Evolutionary conservation across 345 rosid genomes (phyloP), one percentile per base, ranked within the genome.

Genomic region (Barbarea vulgaris): DNA sequence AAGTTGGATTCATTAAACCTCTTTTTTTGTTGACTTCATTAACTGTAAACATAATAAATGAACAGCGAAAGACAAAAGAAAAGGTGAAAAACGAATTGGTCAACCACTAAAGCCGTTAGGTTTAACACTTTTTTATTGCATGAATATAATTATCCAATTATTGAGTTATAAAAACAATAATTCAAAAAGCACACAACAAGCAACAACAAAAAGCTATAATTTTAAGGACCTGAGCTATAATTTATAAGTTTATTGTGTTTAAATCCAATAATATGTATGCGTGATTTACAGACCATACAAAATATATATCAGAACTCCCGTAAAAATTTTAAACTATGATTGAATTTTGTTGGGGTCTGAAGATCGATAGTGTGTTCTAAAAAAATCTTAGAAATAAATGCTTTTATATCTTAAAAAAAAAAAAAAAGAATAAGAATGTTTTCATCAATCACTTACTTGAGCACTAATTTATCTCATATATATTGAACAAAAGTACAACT

Each of bases 91-190:
- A 64, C 12, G 71, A 62, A 70, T 70, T 77, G 62, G 60, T 64
- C 67, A 70, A 63, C 80, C 60, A 62, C 75, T 77, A 34, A 70
- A 44, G 36, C 64, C 34, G 66, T 62, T 77, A 77, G 75, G 70
- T 69, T 33, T 63, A 33, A 53, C 64, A 69, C 41, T 36, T 70
- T 48, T 47, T 55, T 70, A 44, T 70, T 77, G 71, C 75, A 52
- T 70, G 75, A 42, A 51, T 58, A 39, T 58, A 27, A 5, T 50
- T 57, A 37, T 67, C 34, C 54, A 37, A 59, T 7, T 67, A 67
- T 57, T 58, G 37, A 57, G 25, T 31, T 31, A 6, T 8, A 7
- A 4, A 33, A 1, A 1, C 0, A 15, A 41, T 14, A 14, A 44
- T 44, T 44, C n/a, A 18, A 47, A 22, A 62, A 3, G 34, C 14